Evolutionary conservation across 768 basidiomycete species (phyloP), one percentile per base, ranked within the genome.

Genomic region (Panellus pusillus): DNA sequence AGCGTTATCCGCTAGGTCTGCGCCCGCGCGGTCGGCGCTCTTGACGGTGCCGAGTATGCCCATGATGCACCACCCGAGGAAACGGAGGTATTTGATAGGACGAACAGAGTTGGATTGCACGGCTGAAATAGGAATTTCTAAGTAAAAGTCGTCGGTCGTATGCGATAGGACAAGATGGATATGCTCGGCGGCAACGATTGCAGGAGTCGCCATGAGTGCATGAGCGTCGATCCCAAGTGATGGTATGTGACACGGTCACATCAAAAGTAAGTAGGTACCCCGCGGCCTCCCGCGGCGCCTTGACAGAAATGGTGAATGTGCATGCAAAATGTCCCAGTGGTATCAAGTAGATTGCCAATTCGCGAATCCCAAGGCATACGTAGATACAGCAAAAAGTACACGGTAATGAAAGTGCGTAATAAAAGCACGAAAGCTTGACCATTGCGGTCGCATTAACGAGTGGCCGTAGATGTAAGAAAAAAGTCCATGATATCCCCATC

Each of bases 401-500:
- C 11, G 8, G 32, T 24, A 24, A 24, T 24, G 24, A 24, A 24
- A 48, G 44, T 41, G 52, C 47, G 46, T 19, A 36, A 52, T 18
- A 29, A 14, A 54, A 58, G 43, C 42, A 48, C 18, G 50, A 54
- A 57, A 50, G 54, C 31, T 43, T 50, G 50, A 27, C 39, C 37
- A 11, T 13, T 2, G 42, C 19, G 29, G 48, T 52, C 54, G 44
- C 40, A 35, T 35, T 35, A 46, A 55, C 50, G 54, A 59, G 35
- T 51, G 9, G 48, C 45, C 48, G 44, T 57, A 51, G 35, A 35
- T 51, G 27, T 55, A 43, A 44, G 27, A 47, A 50, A 24, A 54
- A 20, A 15, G 41, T 47, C 42, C 39, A 37, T 43, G 27, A 8
- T 31, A 17, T 39, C 31, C 20, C 24, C 18, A 11, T 81, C 75